Evolutionary conservation across 73 alveolate species (phyloP).

Genomic region (Paramecium caudatum): DNA sequence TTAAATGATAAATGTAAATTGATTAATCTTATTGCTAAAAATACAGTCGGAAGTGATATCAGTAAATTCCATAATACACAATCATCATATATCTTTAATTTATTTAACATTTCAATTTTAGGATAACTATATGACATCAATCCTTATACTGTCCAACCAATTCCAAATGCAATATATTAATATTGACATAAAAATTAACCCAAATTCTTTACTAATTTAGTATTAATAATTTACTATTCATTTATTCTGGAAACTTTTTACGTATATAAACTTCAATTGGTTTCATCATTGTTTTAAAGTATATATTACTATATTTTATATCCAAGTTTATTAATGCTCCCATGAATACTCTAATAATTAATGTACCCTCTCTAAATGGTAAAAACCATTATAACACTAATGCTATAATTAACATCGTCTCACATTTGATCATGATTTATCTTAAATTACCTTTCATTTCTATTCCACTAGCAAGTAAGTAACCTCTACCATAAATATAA

Average conservation of each 20-base stretch:
- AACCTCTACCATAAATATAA: background rate
- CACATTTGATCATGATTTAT: slow-evolving; percentile 39
- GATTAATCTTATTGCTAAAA: slow-evolving; percentile 50
- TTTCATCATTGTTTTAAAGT: slow-evolving; percentile 28
- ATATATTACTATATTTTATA: slow-evolving; percentile 44
- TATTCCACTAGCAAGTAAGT: slow-evolving; percentile 20
- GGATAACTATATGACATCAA: slow-evolving; percentile 62
- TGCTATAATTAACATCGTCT: slow-evolving; percentile 20
- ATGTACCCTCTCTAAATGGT: slow-evolving; percentile 53
- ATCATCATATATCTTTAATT: slow-evolving; percentile 59
- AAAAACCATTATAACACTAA: slow-evolving; percentile 53
- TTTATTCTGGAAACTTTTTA: slow-evolving; percentile 44
- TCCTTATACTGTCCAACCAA: slow-evolving; percentile 64
- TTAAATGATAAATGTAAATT: slow-evolving; percentile 60
- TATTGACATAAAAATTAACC: background rate
- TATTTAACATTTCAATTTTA: slow-evolving; percentile 18
- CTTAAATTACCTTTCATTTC: slow-evolving; percentile 54
- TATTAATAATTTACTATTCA: background rate
- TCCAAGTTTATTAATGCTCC: slow-evolving; percentile 35
- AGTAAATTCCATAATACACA: slow-evolving; percentile 54
- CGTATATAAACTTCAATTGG: slow-evolving; percentile 48
- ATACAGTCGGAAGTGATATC: slow-evolving; percentile 40
- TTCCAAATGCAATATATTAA: slow-evolving; percentile 35
- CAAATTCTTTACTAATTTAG: background rate
- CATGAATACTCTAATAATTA: slow-evolving; percentile 22